Evolutionary conservation across 768 basidiomycete species (phyloP), one percentile per base, ranked within the genome.

Genomic region (Tulasnella sp.): DNA sequence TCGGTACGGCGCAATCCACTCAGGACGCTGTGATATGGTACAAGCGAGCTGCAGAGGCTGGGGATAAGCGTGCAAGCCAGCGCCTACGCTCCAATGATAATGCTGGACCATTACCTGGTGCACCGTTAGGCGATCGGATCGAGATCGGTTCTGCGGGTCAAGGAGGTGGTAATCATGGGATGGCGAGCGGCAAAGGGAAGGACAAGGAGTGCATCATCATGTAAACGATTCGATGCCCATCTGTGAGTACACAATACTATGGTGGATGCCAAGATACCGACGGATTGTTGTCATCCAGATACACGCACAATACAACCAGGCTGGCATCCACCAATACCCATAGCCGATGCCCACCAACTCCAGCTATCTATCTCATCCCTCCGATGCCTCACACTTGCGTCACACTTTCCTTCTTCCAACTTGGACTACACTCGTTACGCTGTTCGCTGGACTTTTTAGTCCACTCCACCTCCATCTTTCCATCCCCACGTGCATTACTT

Each of bases 41-140:
- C 76, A 88, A 90, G 72, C 81, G 81, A 62, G 90, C 96, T 2
- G 85, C 92, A 15, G 91, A 93, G 1, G 80, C 83, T 29, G 93
- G 94, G 50, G 96, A 99, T 73, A 94, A 90, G 69, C 88, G 96
- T 60, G 92, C 96, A 0, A 73, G 78, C 7, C 89, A 93, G 66
- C 83, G 96, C 53, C 73, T 98, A 12, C 83, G 80, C 67, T 73
- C 80, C 10, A 75, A 79, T 4, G 77, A 67, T 21, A 77, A 45
- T 78, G 71, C 55, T 77, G 77, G 54, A 24, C 78, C 80, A 4
- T 69, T 79, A 61, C 76, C 72, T 54, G 62, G 62, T 15, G 22
- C 41, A 74, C 77, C 57, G 80, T 83, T 3, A 83, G 81, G 24
- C 80, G 71, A 86, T 31, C 74, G 79, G 58, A 80, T 84, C 43